phyloP scores from a whole-genome alignment of 2,329 filamentous ascomycete genomes.

The Gaeumannomyces sp. region DNA sequence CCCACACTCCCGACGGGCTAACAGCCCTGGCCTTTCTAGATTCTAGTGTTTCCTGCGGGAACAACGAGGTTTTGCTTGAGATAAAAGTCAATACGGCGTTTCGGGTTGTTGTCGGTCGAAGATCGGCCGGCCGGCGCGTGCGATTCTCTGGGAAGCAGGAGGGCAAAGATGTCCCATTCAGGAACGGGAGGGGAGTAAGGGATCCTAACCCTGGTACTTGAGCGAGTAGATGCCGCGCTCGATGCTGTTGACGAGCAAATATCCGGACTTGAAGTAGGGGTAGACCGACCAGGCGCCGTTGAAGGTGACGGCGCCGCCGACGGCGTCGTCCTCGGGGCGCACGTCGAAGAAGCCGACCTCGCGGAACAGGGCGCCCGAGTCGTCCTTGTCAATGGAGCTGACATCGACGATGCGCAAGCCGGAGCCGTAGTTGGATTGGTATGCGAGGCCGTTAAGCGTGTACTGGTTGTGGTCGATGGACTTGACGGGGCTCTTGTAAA shows the following conservation, averaged over 20 bases:
- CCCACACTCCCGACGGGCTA: too few relatives aligned
- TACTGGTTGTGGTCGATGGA: conserved; percentile 41
- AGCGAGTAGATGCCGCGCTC: conserved; percentile 31
- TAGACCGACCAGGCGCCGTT: conserved; percentile 37
- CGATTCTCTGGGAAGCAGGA: too few relatives aligned
- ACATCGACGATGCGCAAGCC: conserved; percentile 32
- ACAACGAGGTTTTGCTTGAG: not conserved
- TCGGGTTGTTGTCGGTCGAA: too few relatives aligned
- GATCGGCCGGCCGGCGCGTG: too few relatives aligned
- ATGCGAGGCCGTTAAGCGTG: conserved; percentile 31
- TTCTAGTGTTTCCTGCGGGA: not conserved
- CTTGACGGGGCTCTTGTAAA: conserved; percentile 31
- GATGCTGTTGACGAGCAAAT: conserved; percentile 41
- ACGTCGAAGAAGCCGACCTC: conserved; percentile 41
- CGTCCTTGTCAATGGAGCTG: conserved; percentile 24
- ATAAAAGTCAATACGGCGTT: too few relatives aligned
- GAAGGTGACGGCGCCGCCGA: conserved; percentile 29
- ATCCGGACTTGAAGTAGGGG: conserved; percentile 31
- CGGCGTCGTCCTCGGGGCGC: conserved; percentile 40
- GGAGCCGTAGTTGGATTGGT: conserved; percentile 40
- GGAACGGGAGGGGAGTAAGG: too few relatives aligned
- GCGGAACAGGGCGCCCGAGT: conserved; percentile 32
- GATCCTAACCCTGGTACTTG: not conserved
- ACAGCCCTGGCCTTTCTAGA: not conserved
- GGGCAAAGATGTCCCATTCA: too few relatives aligned